These are phyloP conservation scores for Lachnellula occidentalis DNA, from an alignment of 2,329 filamentous ascomycete species.

Conservation along the genomic window DNA sequence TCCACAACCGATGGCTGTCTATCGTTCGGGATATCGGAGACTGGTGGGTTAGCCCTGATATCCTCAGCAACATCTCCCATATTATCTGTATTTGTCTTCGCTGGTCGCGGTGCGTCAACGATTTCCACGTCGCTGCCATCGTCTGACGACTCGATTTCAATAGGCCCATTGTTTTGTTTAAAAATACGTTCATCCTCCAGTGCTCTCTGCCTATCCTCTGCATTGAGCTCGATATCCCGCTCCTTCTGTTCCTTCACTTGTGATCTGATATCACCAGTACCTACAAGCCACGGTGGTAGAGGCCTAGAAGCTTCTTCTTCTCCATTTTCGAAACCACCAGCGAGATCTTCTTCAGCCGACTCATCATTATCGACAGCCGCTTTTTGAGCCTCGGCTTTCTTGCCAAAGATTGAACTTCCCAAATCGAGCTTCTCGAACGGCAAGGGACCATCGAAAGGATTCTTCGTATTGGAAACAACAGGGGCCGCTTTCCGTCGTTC, in stretches of 20 bases:
- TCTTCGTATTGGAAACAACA: constrained; percentile 48
- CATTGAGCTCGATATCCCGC: constrained; percentile 55
- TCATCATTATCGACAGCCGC: constrained; percentile 10
- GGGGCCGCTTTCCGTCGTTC: constrained; percentile 33
- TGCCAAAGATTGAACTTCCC: constrained; percentile 54
- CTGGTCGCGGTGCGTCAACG: constrained; percentile 42
- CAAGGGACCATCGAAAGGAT: constrained; percentile 71
- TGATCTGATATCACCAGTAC: constrained; percentile 59
- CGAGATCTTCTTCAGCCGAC: constrained; percentile 27
- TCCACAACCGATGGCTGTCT: constrained; percentile 9
- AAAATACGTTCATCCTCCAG: constrained; percentile 49
- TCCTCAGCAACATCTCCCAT: constrained; percentile 29
- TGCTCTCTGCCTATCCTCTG: constrained; percentile 54
- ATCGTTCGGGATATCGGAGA: constrained; percentile 23
- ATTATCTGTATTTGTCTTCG: constrained; percentile 3
- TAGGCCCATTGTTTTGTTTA: constrained; percentile 44
- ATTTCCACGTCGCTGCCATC: constrained; percentile 52
- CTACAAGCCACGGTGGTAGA: constrained; percentile 70
- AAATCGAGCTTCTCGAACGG: constrained; percentile 84
- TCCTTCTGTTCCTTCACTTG: constrained; percentile 53
- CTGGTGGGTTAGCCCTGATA: constrained; percentile 24
- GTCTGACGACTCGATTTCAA: constrained; percentile 59
- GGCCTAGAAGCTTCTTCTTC: constrained; percentile 38
- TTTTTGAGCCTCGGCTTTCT: constrained; percentile 27
- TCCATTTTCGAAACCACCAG: constrained; percentile 36